Conservation (phyloP, 176 grass and related monocot genomes). For the Thalia dealbata region DNA sequence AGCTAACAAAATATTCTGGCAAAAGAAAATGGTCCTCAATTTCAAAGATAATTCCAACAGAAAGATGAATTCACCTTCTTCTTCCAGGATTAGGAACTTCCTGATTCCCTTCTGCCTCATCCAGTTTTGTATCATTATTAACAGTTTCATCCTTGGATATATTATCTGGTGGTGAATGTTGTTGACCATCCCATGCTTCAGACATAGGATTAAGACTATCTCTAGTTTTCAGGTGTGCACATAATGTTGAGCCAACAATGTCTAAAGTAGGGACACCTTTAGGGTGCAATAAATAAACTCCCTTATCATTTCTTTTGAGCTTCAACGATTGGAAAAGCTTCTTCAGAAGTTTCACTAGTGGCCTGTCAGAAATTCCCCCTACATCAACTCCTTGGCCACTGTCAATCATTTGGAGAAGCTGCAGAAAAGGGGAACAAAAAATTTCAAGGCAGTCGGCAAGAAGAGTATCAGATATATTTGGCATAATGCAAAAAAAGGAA, state of each 20-base stretch:
- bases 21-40: constrained; percentile 9
- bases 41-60: neutral
- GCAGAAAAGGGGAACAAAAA: neutral
- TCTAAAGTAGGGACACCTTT: constrained; percentile 54
- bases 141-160: constrained; percentile 29
- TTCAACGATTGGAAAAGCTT: constrained; percentile 77
- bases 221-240: constrained; percentile 17
- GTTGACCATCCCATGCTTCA: constrained; percentile 14
- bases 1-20: neutral
- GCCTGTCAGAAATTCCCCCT: constrained; percentile 61
- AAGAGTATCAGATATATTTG: neutral
- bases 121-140: constrained; percentile 13
- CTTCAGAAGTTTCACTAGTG: constrained; percentile 56
- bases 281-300: constrained; percentile 53
- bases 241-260: constrained; percentile 42
- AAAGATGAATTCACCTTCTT: constrained; percentile 36
- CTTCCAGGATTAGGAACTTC: constrained; percentile 34
- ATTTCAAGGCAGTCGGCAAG: neutral
- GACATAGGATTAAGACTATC: constrained; percentile 17
- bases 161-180: constrained; percentile 24
- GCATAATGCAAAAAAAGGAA: neutral
- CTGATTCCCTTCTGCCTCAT: constrained; percentile 25
- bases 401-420: constrained; percentile 98
- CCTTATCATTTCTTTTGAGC: constrained; percentile 50
- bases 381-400: constrained; percentile 83